A percentile compares a stretch with the other conserved stretches of the same genome.
These are phyloP conservation scores for Vanrija sp. DNA, from an alignment of 1,284 basidiomycete species.

Conservation along the genomic window DNA sequence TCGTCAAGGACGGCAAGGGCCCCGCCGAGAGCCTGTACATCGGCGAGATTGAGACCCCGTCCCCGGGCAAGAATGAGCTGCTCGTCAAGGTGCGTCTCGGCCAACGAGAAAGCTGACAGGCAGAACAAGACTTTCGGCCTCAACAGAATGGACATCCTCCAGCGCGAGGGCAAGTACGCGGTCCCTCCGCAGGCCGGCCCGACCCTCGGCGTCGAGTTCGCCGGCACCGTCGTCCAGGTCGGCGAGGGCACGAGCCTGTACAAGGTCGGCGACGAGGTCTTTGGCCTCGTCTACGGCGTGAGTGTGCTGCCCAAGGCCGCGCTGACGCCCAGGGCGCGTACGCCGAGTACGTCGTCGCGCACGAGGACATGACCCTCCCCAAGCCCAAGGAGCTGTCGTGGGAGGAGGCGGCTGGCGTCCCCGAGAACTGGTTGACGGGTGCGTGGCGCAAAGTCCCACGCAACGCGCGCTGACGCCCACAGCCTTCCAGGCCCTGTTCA, in stretches of 20 bases:
- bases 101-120: slow-evolving; percentile 14
- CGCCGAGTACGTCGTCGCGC: slow-evolving; percentile 76
- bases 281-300: slow-evolving; percentile 71
- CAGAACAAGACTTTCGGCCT: slow-evolving; percentile 64
- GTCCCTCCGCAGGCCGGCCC: slow-evolving; percentile 69
- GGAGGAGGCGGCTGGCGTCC: slow-evolving; percentile 77
- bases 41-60: slow-evolving; percentile 57
- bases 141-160: slow-evolving; percentile 81
- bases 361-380: slow-evolving; percentile 63
- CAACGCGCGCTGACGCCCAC: neutral
- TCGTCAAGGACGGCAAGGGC: slow-evolving; percentile 75
- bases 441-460: neutral
- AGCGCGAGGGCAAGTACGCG: slow-evolving; percentile 70
- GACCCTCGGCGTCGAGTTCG: slow-evolving; percentile 83
- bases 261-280: slow-evolving; percentile 76
- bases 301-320: slow-evolving; percentile 24
- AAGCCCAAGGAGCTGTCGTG: slow-evolving; percentile 76
- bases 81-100: slow-evolving; percentile 62
- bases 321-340: slow-evolving; percentile 68
- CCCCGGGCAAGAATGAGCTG: slow-evolving; percentile 62
- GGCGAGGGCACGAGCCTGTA: slow-evolving; percentile 58
- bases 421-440: slow-evolving; percentile 84
- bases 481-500: slow-evolving; percentile 78
- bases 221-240: slow-evolving; percentile 63
- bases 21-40: slow-evolving; percentile 74